Base-by-base conservation (phyloP, 805 yeast species). In the Candida saitoana region DNA sequence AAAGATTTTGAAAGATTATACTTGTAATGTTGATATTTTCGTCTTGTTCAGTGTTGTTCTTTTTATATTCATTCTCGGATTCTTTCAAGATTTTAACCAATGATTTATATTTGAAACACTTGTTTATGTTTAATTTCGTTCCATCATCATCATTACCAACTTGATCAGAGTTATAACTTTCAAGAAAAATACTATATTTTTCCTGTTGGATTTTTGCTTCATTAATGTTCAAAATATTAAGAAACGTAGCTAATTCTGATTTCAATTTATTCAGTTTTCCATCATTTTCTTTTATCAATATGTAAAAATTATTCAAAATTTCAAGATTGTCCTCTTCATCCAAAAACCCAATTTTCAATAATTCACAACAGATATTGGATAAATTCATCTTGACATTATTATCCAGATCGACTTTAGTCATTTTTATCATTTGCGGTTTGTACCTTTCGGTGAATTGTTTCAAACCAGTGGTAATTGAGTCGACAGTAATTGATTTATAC, bases 401-500 rank as follows among this genome's bases (percentile, higher is more conserved):
- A 49, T 82, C 89, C 3, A 18, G 38, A 46, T 69, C 74, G 22
- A 51, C 51, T 46, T 49, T 52, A 33, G 55, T 46, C 70, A 87
- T 84, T 40, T 81, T 83, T 17, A 86, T 63, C 24, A 88, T 59
- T 52, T 87, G 80, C 4, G 62, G 60, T 49, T 81, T 79, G 60
- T 84, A 85, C 46, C 88, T 73, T 44, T 84, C 87, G 2, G 91
- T 80, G 58, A 89, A 89, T 52, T 82, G 90, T 42, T 87, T 73
- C 31, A 89, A 71, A 0, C 89, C 87, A 0, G 82, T 65, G n/a
- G 75, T 73, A 40, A 77, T 49, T 33, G 51, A 53, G 5, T 47
- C 40, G 14, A 44, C 44, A 15, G 46, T 42, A 22, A 38, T 42
- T 5, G 50, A 31, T 39, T 62, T 67, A 54, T 77, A 77, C 17